These are phyloP conservation scores for Cutaneotrichosporon sp. DNA, from an alignment of 1,284 basidiomycete genomes.

Conservation along the genomic window DNA sequence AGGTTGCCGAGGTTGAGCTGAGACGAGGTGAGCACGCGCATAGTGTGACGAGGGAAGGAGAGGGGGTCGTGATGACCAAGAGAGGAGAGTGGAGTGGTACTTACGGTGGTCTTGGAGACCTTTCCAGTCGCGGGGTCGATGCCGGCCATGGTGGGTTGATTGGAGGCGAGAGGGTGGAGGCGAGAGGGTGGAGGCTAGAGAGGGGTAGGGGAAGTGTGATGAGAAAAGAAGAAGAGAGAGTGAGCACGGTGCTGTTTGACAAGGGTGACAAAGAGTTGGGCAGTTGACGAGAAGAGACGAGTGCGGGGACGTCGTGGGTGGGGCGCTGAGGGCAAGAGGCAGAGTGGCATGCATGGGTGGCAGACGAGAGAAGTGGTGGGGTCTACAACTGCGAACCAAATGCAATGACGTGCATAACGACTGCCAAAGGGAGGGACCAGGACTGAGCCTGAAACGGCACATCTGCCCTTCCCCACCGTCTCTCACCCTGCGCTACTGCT, in stretches of 20 bases:
- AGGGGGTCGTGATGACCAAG: background rate
- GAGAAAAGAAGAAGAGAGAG: background rate
- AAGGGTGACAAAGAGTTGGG: background rate
- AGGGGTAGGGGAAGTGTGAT: too few relatives aligned
- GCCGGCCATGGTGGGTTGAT: slow-evolving; percentile 17
- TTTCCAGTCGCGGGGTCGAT: slow-evolving; percentile 42
- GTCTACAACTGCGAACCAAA: too few relatives aligned
- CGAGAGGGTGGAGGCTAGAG: background rate
- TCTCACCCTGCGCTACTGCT: too few relatives aligned
- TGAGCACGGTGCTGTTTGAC: background rate
- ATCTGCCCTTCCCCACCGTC: too few relatives aligned
- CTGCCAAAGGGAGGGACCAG: too few relatives aligned
- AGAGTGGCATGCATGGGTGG: too few relatives aligned
- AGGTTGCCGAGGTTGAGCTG: slow-evolving; percentile 53
- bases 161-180: background rate
- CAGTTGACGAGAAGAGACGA: background rate
- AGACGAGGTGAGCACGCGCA: background rate
- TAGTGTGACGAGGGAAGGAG: background rate
- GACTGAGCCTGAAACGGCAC: too few relatives aligned
- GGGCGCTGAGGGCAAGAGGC: too few relatives aligned
- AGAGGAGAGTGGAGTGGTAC: slow-evolving; percentile 11
- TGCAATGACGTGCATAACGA: too few relatives aligned
- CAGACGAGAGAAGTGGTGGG: too few relatives aligned
- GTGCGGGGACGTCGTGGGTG: too few relatives aligned
- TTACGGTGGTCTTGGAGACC: slow-evolving; percentile 44